A percentile compares a stretch with the other conserved stretches of the same genome.
phyloP scores from a whole-genome alignment of 805 yeast genomes.

The Grigorovia humatica region DNA sequence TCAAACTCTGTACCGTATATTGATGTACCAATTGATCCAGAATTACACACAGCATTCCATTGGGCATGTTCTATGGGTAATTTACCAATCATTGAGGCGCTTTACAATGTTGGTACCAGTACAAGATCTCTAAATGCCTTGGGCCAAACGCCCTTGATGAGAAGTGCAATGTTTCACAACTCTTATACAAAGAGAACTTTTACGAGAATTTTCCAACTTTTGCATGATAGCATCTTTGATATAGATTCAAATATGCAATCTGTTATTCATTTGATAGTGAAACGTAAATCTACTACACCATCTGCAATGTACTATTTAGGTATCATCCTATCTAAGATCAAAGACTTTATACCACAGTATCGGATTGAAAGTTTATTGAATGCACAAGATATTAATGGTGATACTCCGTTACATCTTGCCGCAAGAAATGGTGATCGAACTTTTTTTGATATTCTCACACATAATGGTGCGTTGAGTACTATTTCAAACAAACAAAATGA shows the following conservation, averaged over 20 bases:
- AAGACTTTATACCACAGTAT: constrained; percentile 53
- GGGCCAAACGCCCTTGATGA: constrained; percentile 82
- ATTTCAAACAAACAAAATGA: constrained; percentile 35
- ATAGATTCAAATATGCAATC: constrained; percentile 67
- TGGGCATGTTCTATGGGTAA: constrained; percentile 98
- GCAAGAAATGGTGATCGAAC: constrained; percentile 61
- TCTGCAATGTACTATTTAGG: constrained; percentile 80
- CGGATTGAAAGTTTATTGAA: constrained; percentile 45
- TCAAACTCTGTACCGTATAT: constrained; percentile 31
- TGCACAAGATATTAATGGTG: constrained; percentile 68
- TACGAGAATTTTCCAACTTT: constrained; percentile 62
- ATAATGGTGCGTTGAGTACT: constrained; percentile 31
- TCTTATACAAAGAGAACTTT: constrained; percentile 74
- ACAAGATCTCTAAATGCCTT: constrained; percentile 47
- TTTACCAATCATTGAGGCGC: constrained; percentile 60
- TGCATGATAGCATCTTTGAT: constrained; percentile 68
- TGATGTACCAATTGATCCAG: constrained; percentile 79
- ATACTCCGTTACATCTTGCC: constrained; percentile 81
- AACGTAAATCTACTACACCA: constrained; percentile 61
- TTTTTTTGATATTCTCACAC: constrained; percentile 20
- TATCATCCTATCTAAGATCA: constrained; percentile 59
- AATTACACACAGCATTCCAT: constrained; percentile 89
- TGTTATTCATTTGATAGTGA: constrained; percentile 73
- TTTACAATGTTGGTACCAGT: constrained; percentile 63
- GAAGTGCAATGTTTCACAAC: constrained; percentile 79